phyloP scores from a whole-genome alignment of 2,329 filamentous ascomycete genomes.

The Talaromyces piceae region DNA sequence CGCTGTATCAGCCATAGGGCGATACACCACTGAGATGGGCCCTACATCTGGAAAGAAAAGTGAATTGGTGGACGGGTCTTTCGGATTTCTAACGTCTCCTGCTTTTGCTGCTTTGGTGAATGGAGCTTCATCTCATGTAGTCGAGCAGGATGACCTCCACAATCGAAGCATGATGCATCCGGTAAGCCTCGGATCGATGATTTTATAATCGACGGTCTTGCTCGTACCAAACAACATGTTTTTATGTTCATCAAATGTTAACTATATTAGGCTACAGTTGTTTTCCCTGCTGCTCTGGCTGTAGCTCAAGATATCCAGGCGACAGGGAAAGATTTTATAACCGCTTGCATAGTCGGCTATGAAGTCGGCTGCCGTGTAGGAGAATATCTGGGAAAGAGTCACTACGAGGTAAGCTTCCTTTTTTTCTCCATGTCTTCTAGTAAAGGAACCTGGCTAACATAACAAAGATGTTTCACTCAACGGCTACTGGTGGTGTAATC shows the following conservation, averaged over 20 bases:
- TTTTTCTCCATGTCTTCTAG: not conserved
- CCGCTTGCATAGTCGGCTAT: constrained; percentile 26
- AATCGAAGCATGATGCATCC: constrained; percentile 28
- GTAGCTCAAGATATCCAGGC: constrained; percentile 23
- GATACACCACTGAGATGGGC: constrained; percentile 21
- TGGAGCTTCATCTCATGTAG: constrained; percentile 25
- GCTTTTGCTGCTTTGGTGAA: constrained; percentile 26
- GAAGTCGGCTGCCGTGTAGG: constrained; percentile 24
- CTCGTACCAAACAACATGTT: too few species aligned
- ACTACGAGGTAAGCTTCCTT: constrained; percentile 24
- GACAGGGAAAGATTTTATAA: constrained; percentile 22
- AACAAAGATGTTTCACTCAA: not conserved
- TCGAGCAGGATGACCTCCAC: constrained; percentile 28
- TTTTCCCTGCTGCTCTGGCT: constrained; percentile 23
- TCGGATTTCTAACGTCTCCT: constrained; percentile 17
- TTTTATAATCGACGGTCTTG: not conserved
- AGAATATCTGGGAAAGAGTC: constrained; percentile 23
- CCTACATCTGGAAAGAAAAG: constrained; percentile 19
- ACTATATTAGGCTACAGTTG: constrained; percentile 20
- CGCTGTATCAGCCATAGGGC: constrained; percentile 18
- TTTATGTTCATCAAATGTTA: too few species aligned
- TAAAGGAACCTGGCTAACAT: not conserved
- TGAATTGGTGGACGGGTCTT: constrained; percentile 21
- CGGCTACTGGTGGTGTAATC: not conserved
- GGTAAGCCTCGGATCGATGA: constrained; percentile 13